These are phyloP conservation scores for Spergularia azorica DNA, from an alignment of 179 eudicot species.

Conservation along the genomic window DNA sequence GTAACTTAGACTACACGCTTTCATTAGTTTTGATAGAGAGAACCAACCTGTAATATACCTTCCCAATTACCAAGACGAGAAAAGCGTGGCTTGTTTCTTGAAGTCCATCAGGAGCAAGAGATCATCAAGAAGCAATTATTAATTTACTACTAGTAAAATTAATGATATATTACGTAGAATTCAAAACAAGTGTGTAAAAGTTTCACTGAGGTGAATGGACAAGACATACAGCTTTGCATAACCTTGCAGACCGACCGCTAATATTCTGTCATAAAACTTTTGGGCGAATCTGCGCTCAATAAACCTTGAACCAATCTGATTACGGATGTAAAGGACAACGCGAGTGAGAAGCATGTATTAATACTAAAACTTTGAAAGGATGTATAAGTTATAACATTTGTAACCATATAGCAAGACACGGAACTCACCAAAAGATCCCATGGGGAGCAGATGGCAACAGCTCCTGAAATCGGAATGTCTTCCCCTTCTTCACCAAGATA, in stretches of 20 bases:
- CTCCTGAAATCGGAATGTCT: conserved; percentile 79
- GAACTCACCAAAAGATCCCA: conserved; percentile 95
- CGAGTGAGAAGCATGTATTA: conserved; percentile 1
- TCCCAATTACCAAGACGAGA: conserved; percentile 96
- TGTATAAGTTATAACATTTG: not conserved
- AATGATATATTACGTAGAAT: not conserved
- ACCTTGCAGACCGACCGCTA: conserved; percentile 85
- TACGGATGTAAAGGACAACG: conserved; percentile 10
- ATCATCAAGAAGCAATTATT: not conserved
- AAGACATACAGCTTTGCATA: conserved; percentile 85
- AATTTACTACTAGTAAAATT: no score
- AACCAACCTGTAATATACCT: conserved; percentile 72
- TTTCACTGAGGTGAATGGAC: conserved; percentile 25
- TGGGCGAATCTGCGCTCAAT: conserved; percentile 76
- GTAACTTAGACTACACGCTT: not conserved
- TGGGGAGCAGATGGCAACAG: conserved; percentile 89
- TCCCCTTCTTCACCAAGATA: conserved; percentile 96
- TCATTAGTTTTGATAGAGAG: not conserved
- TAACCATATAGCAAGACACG: not conserved
- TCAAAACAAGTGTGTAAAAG: conserved; percentile 1
- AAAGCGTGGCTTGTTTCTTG: conserved; percentile 81
- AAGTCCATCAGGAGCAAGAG: conserved; percentile 26
- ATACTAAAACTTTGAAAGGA: conserved; percentile 12
- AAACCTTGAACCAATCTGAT: conserved; percentile 88
- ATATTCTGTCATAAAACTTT: conserved; percentile 85